Base-by-base conservation (phyloP, 2,329 filamentous ascomycete genomes). In the Aspergillus floridensis region DNA sequence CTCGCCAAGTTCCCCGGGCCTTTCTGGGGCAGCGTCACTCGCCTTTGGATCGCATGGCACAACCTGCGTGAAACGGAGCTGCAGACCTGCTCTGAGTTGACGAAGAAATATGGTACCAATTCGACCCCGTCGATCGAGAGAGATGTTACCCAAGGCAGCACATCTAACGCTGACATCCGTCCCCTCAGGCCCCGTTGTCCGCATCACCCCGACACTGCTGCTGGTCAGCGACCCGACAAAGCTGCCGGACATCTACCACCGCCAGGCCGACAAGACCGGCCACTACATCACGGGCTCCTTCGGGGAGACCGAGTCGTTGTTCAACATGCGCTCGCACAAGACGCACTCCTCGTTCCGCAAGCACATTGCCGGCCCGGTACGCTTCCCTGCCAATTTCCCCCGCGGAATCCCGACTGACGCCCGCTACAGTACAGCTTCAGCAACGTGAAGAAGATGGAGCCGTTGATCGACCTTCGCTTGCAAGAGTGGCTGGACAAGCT, bases 281-380 rank as follows among this genome's bases (percentile, higher is more conserved):
- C 81, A 85, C 69, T 87, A 86, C 67, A 83, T 86, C 59, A 82
- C 83, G 0, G 84, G 83, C 21, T 81, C 77, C 24, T 85, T 86
- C 63, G 84, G 84, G 16, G 79, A 82, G 57, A 79, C 76, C 4
- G 84, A 86, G 60, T 80, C 77, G 1, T 65, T 86, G 5, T 85
- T 87, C 70, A 85, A 86, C 59, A 85, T 85, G 79, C 81, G 81
- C 60, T 79, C 82, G 49, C 75, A 81, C 49, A 76, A 76, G 56
- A 72, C 74, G 4, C 85, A 87, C 66, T 76, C 82, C 3, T 73
- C 76, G 2, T 82, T 80, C 64, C 76, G 84, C 19, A 86, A 85
- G 70, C 77, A 84, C 22, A 78, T 82, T 24, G 84, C 83, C 1
- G 76, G 78, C 1, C 79, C 82, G 2, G 72, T 75, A 74, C 47